A percentile compares a stretch with the other conserved stretches of the same genome.
Conservation (phyloP, 2,329 filamentous ascomycete genomes). For the Elsinoe australis region DNA sequence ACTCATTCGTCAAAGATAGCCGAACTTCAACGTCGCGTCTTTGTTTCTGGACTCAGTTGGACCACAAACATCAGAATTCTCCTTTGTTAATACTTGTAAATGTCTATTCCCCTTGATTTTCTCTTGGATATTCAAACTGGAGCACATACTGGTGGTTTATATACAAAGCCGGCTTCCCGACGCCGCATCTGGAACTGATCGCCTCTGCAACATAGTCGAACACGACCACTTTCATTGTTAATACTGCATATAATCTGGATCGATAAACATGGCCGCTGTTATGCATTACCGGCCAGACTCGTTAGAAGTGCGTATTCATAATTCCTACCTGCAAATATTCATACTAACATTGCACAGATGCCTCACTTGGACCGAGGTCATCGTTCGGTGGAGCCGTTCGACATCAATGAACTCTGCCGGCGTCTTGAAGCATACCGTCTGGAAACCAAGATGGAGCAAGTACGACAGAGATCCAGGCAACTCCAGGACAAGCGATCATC, state of each 20-base stretch:
- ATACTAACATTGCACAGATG: not conserved
- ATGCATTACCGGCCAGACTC: constrained; percentile 3
- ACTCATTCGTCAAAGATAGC: constrained; percentile 7
- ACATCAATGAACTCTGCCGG: constrained; percentile 19
- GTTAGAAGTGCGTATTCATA: not conserved
- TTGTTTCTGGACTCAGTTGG: constrained; percentile 14
- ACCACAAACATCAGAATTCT: constrained; percentile 11
- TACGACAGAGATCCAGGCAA: constrained; percentile 14
- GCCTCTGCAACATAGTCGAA: not conserved
- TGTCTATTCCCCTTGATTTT: constrained; percentile 7
- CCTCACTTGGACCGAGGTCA: constrained; percentile 14
- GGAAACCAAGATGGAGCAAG: constrained; percentile 19
- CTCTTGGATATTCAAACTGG: not conserved
- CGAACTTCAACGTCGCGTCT: constrained; percentile 8
- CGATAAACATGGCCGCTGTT: constrained; percentile 10
- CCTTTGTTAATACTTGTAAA: constrained; percentile 9
- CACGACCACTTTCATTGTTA: constrained; percentile 4
- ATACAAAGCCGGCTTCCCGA: too few species aligned
- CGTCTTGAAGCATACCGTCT: constrained; percentile 19
- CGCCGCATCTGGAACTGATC: constrained; percentile 9
- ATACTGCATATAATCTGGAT: too few species aligned
- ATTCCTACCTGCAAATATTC: not conserved
- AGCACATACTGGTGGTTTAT: not conserved
- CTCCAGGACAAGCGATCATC: constrained; percentile 3
- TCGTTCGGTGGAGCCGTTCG: constrained; percentile 17